Conservation (phyloP, 2,329 filamentous ascomycete species). For the Alternaria sp. region DNA sequence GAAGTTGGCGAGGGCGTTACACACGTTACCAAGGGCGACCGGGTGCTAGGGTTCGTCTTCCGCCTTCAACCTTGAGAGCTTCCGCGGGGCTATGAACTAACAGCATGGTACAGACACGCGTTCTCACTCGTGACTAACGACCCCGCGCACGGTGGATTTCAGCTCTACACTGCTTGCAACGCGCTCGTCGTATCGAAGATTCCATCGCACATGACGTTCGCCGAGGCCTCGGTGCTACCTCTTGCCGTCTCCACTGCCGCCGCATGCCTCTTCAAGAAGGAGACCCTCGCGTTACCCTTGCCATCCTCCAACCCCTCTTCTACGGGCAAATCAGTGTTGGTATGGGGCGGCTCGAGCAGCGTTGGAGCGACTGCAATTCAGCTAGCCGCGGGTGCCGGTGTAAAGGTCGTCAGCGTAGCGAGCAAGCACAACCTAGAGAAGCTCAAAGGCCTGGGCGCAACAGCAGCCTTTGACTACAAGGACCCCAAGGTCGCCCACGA, state of each 20-base stretch:
- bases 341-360: conserved; percentile 60
- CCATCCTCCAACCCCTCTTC: conserved; percentile 43
- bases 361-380: conserved; percentile 56
- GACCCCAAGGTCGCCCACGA: conserved; percentile 43
- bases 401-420: conserved; percentile 50
- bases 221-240: conserved; percentile 51
- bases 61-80: not conserved
- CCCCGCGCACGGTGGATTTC: conserved; percentile 40
- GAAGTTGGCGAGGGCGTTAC: conserved; percentile 56
- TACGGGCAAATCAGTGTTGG: conserved; percentile 49
- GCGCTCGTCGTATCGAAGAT: conserved; percentile 47
- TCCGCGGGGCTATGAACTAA: not conserved
- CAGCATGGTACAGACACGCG: conserved; percentile 25
- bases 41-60: conserved; percentile 50
- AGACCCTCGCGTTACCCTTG: conserved; percentile 48
- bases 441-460: conserved; percentile 39
- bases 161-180: conserved; percentile 42
- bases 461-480: conserved; percentile 43
- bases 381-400: conserved; percentile 50
- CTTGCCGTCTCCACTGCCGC: conserved; percentile 54
- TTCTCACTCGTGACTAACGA: conserved; percentile 33
- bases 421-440: conserved; percentile 42
- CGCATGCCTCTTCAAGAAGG: conserved; percentile 51
- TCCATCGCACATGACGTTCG: conserved; percentile 48
- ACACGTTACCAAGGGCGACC: conserved; percentile 54